These are phyloP conservation scores for Wickerhamomyces hampshirensis DNA, from an alignment of 805 yeast genomes.

Conservation along the genomic window DNA sequence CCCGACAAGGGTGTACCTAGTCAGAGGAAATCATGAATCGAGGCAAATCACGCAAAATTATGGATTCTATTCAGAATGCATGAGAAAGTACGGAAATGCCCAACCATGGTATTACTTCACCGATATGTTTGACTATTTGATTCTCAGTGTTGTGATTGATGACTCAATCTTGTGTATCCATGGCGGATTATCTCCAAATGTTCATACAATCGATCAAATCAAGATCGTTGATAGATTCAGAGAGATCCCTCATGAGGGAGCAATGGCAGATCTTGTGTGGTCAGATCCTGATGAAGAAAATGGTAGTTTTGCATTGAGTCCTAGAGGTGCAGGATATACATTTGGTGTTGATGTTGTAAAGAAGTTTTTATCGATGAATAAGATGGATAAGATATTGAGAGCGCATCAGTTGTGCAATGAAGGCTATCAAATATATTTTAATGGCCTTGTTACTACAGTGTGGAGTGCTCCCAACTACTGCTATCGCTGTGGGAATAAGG, in stretches of 20 bases:
- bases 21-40: slow-evolving; percentile 95
- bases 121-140: slow-evolving; percentile 86
- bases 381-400: slow-evolving; percentile 74
- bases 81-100: slow-evolving; percentile 77
- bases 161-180: slow-evolving; percentile 90
- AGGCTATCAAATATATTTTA: slow-evolving; percentile 89
- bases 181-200: slow-evolving; percentile 94
- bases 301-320: slow-evolving; percentile 76
- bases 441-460: slow-evolving; percentile 87
- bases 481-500: slow-evolving; percentile 94
- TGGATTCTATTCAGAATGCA: slow-evolving; percentile 94
- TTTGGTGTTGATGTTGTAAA: slow-evolving; percentile 90
- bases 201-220: slow-evolving; percentile 90
- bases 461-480: slow-evolving; percentile 99
- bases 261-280: slow-evolving; percentile 99
- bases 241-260: slow-evolving; percentile 98
- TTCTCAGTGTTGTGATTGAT: slow-evolving; percentile 86
- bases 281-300: slow-evolving; percentile 90
- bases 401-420: slow-evolving; percentile 98
- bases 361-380: slow-evolving; percentile 74
- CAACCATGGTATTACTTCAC: slow-evolving; percentile 88
- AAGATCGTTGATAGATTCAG: slow-evolving; percentile 84
- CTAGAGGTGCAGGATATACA: slow-evolving; percentile 97
- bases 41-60: slow-evolving; percentile 95
- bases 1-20: slow-evolving; percentile 75